These are phyloP conservation scores for Plasmodium coatneyi DNA, from an alignment of 169 alveolate genomes.

Conservation along the genomic window DNA sequence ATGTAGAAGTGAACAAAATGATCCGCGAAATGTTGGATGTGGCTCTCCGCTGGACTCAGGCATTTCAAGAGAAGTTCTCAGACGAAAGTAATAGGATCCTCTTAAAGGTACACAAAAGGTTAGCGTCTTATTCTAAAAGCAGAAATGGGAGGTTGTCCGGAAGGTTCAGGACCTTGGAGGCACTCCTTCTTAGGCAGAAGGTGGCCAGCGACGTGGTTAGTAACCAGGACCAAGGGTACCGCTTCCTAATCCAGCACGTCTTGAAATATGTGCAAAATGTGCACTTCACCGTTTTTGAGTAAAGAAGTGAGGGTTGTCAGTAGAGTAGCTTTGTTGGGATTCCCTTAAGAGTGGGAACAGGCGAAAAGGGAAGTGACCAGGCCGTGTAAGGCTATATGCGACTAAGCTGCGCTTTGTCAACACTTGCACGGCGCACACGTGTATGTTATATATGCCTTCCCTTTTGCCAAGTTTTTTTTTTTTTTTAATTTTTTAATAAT, in stretches of 20 bases:
- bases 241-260: not conserved
- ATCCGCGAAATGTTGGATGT: slow-evolving; percentile 3
- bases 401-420: not conserved
- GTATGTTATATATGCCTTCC: not conserved
- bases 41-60: slow-evolving; percentile 31
- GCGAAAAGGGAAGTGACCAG: not conserved
- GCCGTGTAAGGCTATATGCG: not conserved
- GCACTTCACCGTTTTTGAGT: not conserved
- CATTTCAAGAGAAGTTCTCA: slow-evolving; percentile 14
- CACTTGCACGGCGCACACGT: not conserved
- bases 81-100: not conserved
- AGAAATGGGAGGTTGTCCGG: not conserved
- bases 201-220: not conserved
- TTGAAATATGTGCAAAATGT: slow-evolving; percentile 18
- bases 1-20: not conserved
- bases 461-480: not conserved
- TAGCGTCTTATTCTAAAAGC: slow-evolving; percentile 8
- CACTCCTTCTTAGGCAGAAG: not conserved
- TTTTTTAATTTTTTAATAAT: not conserved
- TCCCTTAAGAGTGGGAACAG: not conserved
- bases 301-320: not conserved
- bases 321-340: not conserved
- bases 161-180: slow-evolving; percentile 24
- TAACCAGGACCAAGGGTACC: slow-evolving; percentile 7
- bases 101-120: not conserved